phyloP scores from a whole-genome alignment of 345 rosid genomes.

The Linum trigynum region DNA sequence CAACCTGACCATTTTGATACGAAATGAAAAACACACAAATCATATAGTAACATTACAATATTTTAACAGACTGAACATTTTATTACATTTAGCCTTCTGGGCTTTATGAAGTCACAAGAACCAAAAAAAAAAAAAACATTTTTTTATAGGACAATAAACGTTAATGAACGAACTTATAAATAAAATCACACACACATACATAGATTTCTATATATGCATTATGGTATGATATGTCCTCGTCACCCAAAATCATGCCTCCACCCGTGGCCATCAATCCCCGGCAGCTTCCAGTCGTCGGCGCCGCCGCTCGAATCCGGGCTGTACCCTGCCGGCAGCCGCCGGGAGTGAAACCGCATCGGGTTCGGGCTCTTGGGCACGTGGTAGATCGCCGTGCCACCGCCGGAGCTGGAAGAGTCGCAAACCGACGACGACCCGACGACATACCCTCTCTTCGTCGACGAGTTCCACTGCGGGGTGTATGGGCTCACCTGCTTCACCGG shows the following conservation, averaged over 20 bases:
- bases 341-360: conserved; percentile 24
- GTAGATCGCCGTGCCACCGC: conserved; percentile 36
- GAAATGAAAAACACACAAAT: no score
- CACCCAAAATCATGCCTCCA: conserved; percentile 46
- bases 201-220: no score
- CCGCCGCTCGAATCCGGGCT: conserved; percentile 35
- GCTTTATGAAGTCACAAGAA: no score
- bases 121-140: background rate
- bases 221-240: background rate
- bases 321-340: conserved; percentile 17
- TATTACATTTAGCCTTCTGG: no score
- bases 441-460: conserved; percentile 50
- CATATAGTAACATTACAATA: no score
- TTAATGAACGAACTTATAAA: no score
- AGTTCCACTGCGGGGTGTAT: conserved; percentile 53
- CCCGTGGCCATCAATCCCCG: conserved; percentile 19
- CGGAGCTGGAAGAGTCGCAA: conserved; percentile 69
- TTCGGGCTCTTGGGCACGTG: conserved; percentile 55
- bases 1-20: no score
- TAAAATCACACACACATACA: background rate
- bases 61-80: no score
- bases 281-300: conserved; percentile 39
- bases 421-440: conserved; percentile 24
- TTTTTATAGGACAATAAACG: background rate
- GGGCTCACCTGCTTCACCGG: conserved; percentile 35